These are phyloP conservation scores for Penicillium waksmanii DNA, from an alignment of 495 filamentous ascomycete species.

Conservation along the genomic window DNA sequence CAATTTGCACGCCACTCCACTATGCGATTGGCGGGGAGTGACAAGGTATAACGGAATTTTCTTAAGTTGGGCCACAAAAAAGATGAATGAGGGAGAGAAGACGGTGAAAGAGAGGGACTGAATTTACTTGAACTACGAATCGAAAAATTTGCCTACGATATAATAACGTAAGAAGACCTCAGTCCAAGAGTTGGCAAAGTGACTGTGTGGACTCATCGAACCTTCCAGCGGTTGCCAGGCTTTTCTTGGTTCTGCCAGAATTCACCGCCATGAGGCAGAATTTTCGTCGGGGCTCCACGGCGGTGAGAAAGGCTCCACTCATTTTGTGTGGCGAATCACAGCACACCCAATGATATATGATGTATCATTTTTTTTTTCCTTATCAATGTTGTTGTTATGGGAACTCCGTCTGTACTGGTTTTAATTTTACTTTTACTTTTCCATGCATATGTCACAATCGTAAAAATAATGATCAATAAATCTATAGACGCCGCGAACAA, in stretches of 20 bases:
- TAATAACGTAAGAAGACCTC: background rate
- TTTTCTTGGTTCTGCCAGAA: constrained; percentile 6
- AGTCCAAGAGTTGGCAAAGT: constrained; percentile 10
- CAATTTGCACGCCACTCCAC: constrained; percentile 47
- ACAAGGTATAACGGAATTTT: constrained; percentile 24
- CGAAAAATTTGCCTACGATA: constrained; percentile 24
- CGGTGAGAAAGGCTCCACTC: background rate
- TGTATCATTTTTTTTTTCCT: background rate
- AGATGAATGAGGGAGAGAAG: background rate
- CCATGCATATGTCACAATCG: no score
- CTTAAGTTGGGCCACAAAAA: constrained; percentile 1
- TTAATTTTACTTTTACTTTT: no score
- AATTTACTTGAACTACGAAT: background rate
- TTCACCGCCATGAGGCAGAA: constrained; percentile 41
- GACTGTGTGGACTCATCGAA: constrained; percentile 38
- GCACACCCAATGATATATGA: background rate
- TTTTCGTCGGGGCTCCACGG: background rate
- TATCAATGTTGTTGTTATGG: background rate
- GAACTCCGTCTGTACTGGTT: background rate
- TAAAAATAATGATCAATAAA: no score
- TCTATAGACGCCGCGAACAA: background rate
- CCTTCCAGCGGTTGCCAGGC: constrained; percentile 44
- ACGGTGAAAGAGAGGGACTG: background rate
- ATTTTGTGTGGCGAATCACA: background rate
- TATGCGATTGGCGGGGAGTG: constrained; percentile 33